Evolutionary conservation across 1,284 basidiomycete species (phyloP), one percentile per base, ranked within the genome.

Genomic region (Ganoderma boninense): DNA sequence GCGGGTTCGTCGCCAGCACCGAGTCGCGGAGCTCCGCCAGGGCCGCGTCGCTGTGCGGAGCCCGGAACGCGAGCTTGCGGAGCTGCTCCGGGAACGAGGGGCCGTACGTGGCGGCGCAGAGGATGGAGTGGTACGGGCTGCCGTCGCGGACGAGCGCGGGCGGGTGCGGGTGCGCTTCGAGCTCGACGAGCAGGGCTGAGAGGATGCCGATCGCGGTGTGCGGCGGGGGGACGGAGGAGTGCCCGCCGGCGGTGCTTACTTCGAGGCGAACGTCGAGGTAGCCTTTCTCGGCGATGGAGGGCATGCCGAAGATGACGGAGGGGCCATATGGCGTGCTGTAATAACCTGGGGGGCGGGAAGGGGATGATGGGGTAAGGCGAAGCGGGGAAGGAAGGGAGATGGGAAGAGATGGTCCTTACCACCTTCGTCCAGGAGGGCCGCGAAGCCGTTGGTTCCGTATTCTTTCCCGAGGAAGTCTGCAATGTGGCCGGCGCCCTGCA

Each of bases 211-310:
- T 91, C 14, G 84, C 20, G 0, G 87, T 89, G 73, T 89, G 88
- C 64, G 80, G 73, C 16, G 89, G 89, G 18, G 91, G 91, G 20
- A 85, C 81, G 66, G 88, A 90, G 4, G 90, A 90, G 79, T 93
- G 92, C 0, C 93, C 92, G 16, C 92, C 92, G 0, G 85, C 82
- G 1, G 89, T 85, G 23, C 83, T 74, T 14, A 92, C 84, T 14
- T 84, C 81, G 40, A 80, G 63, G 26, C 82, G 82, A 32, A 88
- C 82, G 73, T 92, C 87, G 52, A 90, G 72, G 73, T 89, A 88
- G 0, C 92, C 92, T 77, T 92, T 93, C 81, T 94, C 92, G 0
- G 83, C 83, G 1, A 91, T 84, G 2, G 83, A 83, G 0, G 89
- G 90, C 0, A 80, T 72, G 1, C 86, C 87, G 68, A 89, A 82